Conservation (phyloP, 176 grass and related monocot genomes). For the Oryza coarctata region DNA sequence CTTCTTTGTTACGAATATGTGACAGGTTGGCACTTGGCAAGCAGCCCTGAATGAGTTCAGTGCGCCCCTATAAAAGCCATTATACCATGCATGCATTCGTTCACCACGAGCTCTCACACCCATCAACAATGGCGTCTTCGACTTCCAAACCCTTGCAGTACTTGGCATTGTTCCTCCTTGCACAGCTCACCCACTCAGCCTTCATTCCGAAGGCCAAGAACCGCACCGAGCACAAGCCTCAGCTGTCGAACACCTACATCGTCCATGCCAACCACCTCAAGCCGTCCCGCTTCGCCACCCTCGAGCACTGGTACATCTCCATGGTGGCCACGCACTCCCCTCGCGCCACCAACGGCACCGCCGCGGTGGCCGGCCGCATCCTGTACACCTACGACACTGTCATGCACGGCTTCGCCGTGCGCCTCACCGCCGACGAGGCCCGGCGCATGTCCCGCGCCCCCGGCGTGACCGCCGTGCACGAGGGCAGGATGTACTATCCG, state of each 20-base stretch:
- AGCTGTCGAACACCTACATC: conserved; percentile 35
- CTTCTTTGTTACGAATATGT: background rate
- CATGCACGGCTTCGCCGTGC: conserved; percentile 46
- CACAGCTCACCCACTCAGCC: background rate
- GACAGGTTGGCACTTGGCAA: background rate
- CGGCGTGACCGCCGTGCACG: conserved; percentile 37
- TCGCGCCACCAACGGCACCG: background rate
- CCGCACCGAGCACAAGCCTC: background rate
- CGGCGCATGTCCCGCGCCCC: conserved; percentile 5
- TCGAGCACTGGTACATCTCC: conserved; percentile 41
- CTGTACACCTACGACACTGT: conserved; percentile 49
- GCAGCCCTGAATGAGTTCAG: background rate
- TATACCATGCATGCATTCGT: background rate
- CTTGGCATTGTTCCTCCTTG: background rate
- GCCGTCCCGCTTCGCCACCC: conserved; percentile 28
- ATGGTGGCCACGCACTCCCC: conserved; percentile 31
- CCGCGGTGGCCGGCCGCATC: conserved; percentile 6
- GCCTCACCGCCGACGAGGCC: conserved; percentile 34
- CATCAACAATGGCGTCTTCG: conserved; percentile 25
- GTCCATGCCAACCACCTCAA: conserved; percentile 41
- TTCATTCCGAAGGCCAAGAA: background rate
- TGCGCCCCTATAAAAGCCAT: background rate
- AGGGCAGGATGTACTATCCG: background rate
- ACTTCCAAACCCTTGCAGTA: background rate
- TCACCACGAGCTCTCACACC: background rate